These are phyloP conservation scores for Xanthoconium purpureum DNA, from an alignment of 768 basidiomycete genomes.

Conservation along the genomic window DNA sequence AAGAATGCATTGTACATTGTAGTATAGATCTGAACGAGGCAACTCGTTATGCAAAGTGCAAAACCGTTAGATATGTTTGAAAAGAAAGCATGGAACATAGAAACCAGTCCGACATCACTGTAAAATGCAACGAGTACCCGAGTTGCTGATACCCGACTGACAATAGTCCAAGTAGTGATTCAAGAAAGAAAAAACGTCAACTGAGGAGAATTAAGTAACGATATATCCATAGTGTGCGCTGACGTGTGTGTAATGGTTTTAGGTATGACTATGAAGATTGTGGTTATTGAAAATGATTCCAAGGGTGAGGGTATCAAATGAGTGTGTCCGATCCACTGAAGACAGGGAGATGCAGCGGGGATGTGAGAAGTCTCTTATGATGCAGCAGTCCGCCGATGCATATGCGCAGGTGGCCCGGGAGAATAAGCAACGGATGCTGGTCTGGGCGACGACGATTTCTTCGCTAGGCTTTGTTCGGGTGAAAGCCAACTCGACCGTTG, in stretches of 20 bases:
- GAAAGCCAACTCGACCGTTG: conserved; percentile 26
- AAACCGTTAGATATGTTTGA: conserved; percentile 11
- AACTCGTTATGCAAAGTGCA: conserved; percentile 9
- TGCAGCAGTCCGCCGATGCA: conserved; percentile 18
- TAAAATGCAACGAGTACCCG: conserved; percentile 10
- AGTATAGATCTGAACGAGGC: conserved; percentile 20
- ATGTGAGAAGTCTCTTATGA: conserved; percentile 16
- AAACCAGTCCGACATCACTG: conserved; percentile 15
- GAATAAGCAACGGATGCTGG: conserved; percentile 18
- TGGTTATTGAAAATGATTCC: conserved; percentile 15
- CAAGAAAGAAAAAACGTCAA: conserved; percentile 6
- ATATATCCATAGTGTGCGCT: conserved; percentile 23
- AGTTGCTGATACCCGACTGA: conserved; percentile 9
- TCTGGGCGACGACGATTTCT: conserved; percentile 13
- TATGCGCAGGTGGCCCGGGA: conserved; percentile 5
- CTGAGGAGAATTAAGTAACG: conserved; percentile 14
- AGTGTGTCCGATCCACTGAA: conserved; percentile 16
- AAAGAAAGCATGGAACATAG: conserved; percentile 9
- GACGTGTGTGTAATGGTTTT: conserved; percentile 10
- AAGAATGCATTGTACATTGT: conserved; percentile 29
- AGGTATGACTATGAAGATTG: conserved; percentile 17
- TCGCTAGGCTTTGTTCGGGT: conserved; percentile 15
- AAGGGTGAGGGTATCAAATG: conserved; percentile 28
- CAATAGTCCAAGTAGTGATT: conserved; percentile 18
- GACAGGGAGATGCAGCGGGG: conserved; percentile 8